Evolutionary conservation across 805 yeast genomes (phyloP).

Genomic region (Yarrowia porcina): DNA sequence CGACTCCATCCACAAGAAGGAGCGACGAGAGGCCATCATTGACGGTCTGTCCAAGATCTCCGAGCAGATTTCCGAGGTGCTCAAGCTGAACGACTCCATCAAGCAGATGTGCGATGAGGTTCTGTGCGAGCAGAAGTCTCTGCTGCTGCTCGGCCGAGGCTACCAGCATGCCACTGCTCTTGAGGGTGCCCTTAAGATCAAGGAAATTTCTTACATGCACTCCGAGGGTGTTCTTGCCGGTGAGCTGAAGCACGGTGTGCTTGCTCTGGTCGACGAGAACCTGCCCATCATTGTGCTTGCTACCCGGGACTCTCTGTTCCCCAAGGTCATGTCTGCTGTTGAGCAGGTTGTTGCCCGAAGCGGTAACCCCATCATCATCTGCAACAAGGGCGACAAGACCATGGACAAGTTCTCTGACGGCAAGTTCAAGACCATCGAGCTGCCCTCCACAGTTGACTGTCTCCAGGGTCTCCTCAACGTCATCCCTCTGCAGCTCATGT

Average conservation of each 20-base stretch:
- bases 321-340: slow-evolving; percentile 91
- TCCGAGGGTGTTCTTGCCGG: slow-evolving; percentile 99
- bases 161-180: slow-evolving; percentile 95
- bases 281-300: slow-evolving; percentile 95
- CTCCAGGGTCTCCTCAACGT: slow-evolving; percentile 94
- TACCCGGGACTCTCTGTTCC: slow-evolving; percentile 92
- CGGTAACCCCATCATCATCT: slow-evolving; percentile 91
- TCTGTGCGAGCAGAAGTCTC: slow-evolving; percentile 77
- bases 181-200: slow-evolving; percentile 97
- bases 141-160: slow-evolving; percentile 93
- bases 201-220: slow-evolving; percentile 98
- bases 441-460: slow-evolving; percentile 95
- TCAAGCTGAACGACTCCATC: slow-evolving; percentile 68
- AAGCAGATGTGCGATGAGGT: slow-evolving; percentile 68
- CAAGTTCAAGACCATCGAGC: slow-evolving; percentile 61
- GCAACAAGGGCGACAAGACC: slow-evolving; percentile 71
- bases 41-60: slow-evolving; percentile 83
- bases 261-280: slow-evolving; percentile 91
- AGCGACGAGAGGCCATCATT: slow-evolving; percentile 81
- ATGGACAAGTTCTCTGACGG: slow-evolving; percentile 35
- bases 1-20: slow-evolving; percentile 72
- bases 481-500: slow-evolving; percentile 90
- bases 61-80: slow-evolving; percentile 73
- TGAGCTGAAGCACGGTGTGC: slow-evolving; percentile 96
- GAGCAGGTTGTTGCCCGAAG: slow-evolving; percentile 97